phyloP scores from a whole-genome alignment of 768 basidiomycete species.

The Collybia sordida region DNA sequence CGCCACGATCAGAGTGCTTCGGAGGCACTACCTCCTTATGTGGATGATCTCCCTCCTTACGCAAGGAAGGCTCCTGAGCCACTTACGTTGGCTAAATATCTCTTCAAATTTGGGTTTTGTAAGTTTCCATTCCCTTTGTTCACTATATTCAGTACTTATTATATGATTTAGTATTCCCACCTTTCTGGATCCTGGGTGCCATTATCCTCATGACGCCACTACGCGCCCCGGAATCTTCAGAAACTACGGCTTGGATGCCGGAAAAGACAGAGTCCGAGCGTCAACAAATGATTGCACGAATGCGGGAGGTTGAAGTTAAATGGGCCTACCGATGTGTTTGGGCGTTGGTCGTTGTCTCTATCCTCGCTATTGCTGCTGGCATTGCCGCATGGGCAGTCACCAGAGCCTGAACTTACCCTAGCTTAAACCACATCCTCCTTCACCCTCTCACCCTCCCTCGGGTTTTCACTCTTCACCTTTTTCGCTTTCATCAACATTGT shows the following conservation, averaged over 20 bases:
- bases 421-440: not conserved
- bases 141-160: slow-evolving; percentile 3
- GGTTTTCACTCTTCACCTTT: not conserved
- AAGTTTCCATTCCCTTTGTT: slow-evolving; percentile 21
- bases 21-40: slow-evolving; percentile 44
- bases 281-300: slow-evolving; percentile 40
- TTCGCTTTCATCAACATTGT: not conserved
- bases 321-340: slow-evolving; percentile 58
- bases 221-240: slow-evolving; percentile 33
- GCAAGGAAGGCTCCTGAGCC: slow-evolving; percentile 41
- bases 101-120: slow-evolving; percentile 68
- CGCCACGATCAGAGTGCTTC: slow-evolving; percentile 37
- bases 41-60: slow-evolving; percentile 40
- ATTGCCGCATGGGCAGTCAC: slow-evolving; percentile 31
- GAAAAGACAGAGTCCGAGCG: slow-evolving; percentile 56
- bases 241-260: slow-evolving; percentile 47
- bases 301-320: slow-evolving; percentile 50
- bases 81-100: slow-evolving; percentile 54
- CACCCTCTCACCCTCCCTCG: not conserved
- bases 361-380: slow-evolving; percentile 32
- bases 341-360: slow-evolving; percentile 47
- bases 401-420: slow-evolving; percentile 12
- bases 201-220: slow-evolving; percentile 56
- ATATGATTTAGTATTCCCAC: slow-evolving; percentile 49
- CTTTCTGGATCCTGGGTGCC: slow-evolving; percentile 61